A percentile compares a stretch with the other conserved stretches of the same genome.
Conservation (phyloP, 116 monocot species). For the Phalaenopsis hybrid region DNA sequence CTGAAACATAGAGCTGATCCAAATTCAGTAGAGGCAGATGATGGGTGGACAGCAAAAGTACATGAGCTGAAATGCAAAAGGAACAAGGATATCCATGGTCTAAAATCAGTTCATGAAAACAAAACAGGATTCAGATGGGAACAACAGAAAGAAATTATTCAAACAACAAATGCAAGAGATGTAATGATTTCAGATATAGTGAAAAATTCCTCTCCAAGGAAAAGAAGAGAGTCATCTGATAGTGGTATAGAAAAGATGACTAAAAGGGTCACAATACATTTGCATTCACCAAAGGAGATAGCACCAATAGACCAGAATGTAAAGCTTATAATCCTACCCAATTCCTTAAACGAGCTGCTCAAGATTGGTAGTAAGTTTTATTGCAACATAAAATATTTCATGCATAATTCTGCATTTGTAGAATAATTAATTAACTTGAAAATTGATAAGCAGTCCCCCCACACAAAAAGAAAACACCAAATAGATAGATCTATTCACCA, state of each 20-base stretch:
- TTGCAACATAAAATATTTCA: background rate
- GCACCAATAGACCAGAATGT: slow-evolving; percentile 13
- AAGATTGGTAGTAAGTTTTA: slow-evolving; percentile 34
- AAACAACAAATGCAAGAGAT: no score
- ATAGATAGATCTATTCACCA: background rate
- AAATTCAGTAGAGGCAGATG: no score
- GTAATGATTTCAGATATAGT: no score
- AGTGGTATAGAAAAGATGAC: background rate
- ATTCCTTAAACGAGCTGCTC: slow-evolving; percentile 57
- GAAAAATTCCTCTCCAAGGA: no score
- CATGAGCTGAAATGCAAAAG: no score
- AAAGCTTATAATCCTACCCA: slow-evolving; percentile 54
- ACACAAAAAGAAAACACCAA: background rate
- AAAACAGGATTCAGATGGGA: no score
- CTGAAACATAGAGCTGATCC: no score
- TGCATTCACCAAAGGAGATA: slow-evolving; percentile 7
- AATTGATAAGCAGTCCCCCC: background rate
- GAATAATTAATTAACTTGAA: background rate
- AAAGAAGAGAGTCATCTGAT: no score
- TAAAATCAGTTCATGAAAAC: no score
- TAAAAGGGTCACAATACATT: slow-evolving; percentile 50
- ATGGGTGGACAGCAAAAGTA: no score
- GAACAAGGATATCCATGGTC: no score
- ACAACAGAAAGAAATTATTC: no score
- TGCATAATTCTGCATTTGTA: background rate